Percentiles rank a stretch among this genome's conserved stretches.
phyloP scores from a whole-genome alignment of 2,329 filamentous ascomycete genomes.

The Aureobasidium melanogenum region DNA sequence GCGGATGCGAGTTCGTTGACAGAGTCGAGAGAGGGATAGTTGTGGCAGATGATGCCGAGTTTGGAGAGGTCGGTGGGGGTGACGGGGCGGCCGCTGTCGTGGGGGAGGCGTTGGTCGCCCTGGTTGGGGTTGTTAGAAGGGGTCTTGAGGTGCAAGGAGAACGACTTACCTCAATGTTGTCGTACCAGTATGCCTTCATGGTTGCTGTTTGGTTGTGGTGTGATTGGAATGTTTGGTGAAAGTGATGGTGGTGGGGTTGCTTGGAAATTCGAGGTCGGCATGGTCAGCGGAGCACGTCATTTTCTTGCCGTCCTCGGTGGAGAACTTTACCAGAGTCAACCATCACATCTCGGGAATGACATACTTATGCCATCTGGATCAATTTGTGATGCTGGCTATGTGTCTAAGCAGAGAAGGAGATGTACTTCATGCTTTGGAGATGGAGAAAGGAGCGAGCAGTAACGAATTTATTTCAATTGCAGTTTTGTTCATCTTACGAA shows the following conservation, averaged over 20 bases:
- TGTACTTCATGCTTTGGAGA: not conserved
- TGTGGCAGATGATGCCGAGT: slow-evolving; percentile 74
- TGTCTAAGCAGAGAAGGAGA: not conserved
- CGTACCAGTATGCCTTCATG: slow-evolving; percentile 63
- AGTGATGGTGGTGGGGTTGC: not conserved
- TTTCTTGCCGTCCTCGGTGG: not conserved
- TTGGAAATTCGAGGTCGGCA: not conserved
- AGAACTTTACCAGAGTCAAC: not conserved
- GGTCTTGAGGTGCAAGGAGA: not conserved
- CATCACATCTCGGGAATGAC: not conserved
- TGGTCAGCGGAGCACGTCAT: slow-evolving; percentile 10
- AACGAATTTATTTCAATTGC: not conserved
- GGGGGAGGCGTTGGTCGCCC: slow-evolving; percentile 88
- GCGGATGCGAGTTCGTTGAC: slow-evolving; percentile 67
- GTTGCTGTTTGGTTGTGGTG: not conserved
- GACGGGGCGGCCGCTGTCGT: slow-evolving; percentile 72
- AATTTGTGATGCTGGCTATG: no score
- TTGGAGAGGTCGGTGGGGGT: slow-evolving; percentile 55
- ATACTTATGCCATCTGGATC: no score
- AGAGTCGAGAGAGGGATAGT: slow-evolving; percentile 52
- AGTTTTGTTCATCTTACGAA: not conserved
- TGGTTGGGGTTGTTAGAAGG: slow-evolving; percentile 30
- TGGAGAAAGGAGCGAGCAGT: not conserved
- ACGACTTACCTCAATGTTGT: slow-evolving; percentile 48
- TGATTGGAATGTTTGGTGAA: not conserved